phyloP scores from a whole-genome alignment of 2,329 filamentous ascomycete species.

The Xylariaceae sp. region DNA sequence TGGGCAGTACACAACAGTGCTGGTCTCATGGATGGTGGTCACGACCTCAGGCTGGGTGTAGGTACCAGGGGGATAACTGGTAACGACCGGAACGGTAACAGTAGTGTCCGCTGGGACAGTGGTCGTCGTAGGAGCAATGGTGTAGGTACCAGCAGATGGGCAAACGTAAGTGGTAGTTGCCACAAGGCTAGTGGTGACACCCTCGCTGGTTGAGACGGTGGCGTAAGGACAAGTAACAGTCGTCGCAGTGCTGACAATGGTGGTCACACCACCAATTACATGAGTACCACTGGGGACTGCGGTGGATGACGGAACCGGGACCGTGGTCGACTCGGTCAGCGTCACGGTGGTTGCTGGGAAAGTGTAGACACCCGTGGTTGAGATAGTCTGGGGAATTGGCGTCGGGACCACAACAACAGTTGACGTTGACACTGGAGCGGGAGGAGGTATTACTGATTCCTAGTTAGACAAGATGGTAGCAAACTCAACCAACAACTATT shows the following conservation, averaged over 20 bases:
- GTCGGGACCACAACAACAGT: conserved; percentile 55
- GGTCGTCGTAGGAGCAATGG: conserved; percentile 70
- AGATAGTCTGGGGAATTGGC: conserved; percentile 55
- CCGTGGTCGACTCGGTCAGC: conserved; percentile 67
- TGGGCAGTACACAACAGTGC: conserved; percentile 72
- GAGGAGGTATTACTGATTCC: conserved; percentile 44
- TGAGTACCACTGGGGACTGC: conserved; percentile 64
- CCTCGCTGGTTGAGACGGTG: conserved; percentile 60
- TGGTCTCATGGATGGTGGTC: conserved; percentile 70
- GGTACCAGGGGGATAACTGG: conserved; percentile 67
- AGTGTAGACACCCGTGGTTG: conserved; percentile 73
- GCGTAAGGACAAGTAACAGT: conserved; percentile 73
- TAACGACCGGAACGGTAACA: conserved; percentile 67
- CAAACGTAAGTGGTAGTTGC: conserved; percentile 73
- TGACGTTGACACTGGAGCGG: conserved; percentile 37
- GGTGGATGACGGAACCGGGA: conserved; percentile 65
- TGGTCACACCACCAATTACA: conserved; percentile 74
- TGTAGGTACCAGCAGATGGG: conserved; percentile 75
- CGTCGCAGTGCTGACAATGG: conserved; percentile 66
- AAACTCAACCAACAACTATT: conserved; percentile 1
- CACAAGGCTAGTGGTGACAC: conserved; percentile 68
- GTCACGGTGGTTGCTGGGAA: conserved; percentile 73
- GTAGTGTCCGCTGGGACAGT: conserved; percentile 56
- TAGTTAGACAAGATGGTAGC: conserved; percentile 7
- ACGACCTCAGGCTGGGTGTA: conserved; percentile 71